These are phyloP conservation scores for Omphalotus guepiniiformis DNA, from an alignment of 768 basidiomycete genomes.

Conservation along the genomic window DNA sequence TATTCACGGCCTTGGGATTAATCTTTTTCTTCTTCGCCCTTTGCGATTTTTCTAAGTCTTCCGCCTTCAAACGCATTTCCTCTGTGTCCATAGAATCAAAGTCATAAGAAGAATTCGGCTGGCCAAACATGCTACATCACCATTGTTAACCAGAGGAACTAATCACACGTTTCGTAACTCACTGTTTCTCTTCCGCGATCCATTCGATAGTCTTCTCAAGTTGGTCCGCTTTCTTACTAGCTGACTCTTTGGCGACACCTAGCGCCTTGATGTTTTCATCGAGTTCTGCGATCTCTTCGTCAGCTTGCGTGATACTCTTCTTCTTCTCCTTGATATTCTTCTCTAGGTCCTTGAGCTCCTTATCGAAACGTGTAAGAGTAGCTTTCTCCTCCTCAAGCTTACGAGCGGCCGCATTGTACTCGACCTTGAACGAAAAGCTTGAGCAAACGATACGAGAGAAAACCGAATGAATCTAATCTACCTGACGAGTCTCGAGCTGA, in stretches of 20 bases:
- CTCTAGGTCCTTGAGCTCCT: constrained; percentile 82
- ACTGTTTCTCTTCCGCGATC: constrained; percentile 89
- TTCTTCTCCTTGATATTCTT: constrained; percentile 80
- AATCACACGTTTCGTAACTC: no score
- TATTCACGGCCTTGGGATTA: constrained; percentile 92
- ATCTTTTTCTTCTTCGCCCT: constrained; percentile 92
- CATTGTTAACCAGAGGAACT: neutral
- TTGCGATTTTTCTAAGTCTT: constrained; percentile 72
- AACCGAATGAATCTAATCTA: constrained; percentile 14
- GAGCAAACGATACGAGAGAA: neutral
- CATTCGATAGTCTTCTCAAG: constrained; percentile 85
- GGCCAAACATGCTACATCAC: constrained; percentile 70
- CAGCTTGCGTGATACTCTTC: constrained; percentile 59
- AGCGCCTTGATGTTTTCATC: constrained; percentile 66
- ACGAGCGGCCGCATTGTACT: constrained; percentile 58
- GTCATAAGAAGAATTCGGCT: constrained; percentile 76
- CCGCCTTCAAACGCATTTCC: constrained; percentile 56
- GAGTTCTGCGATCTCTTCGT: constrained; percentile 58
- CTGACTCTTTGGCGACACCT: constrained; percentile 60
- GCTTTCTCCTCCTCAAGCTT: constrained; percentile 84
- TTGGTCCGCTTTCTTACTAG: constrained; percentile 45
- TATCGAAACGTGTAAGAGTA: constrained; percentile 82
- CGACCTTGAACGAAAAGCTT: constrained; percentile 31
- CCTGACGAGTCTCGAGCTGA: constrained; percentile 45
- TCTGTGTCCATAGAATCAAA: constrained; percentile 63